Evolutionary conservation across 805 yeast genomes (phyloP), one percentile per base, ranked within the genome.

Genomic region (Candida pseudoglaebosa): DNA sequence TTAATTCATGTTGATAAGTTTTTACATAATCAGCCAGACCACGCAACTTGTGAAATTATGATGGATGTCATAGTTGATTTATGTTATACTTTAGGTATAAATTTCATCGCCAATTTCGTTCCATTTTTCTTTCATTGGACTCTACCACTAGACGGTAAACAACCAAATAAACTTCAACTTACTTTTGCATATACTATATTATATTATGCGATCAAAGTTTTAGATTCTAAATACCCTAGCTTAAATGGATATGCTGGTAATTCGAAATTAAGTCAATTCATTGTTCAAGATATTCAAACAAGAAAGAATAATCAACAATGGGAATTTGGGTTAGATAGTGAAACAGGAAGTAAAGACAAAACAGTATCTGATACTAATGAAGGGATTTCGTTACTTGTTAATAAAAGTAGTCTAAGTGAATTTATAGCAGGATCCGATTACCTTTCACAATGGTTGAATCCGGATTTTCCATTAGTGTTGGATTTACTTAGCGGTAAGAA

Each of bases 111-210:
- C 42, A 72, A 73, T 44, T 69, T 65, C 34, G 41, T 75, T 3
- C 71, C 77, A 2, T 71, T 65, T 45, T 67, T 73, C 44, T 61
- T 61, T 39, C 64, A 62, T 39, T 75, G 79, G 79, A 58, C 56
- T 32, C 26, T 66, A 12, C 19, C 40, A 5, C 24, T 26, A 10
- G 42, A 36, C 2, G 34, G 28, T 16, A 32, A 43, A 15, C 37
- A 42, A 17, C 40, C 36, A 33, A 15, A 50, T n/a, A 49, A 43
- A 7, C 42, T 54, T 9, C 51, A 50, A 33, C 71, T 67, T 31
- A 55, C 71, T 3, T 46, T 62, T 34, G 70, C 67, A 3, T 59
- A 63, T 39, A 37, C 50, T 3, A 31, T 62, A 8, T 43, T 70
- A 42, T 45, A 54, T 28, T 43, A 55, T 24, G 40, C 54, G 24